Conservation (phyloP, 306 rosid species). For the Pterocarpus macrocarpus region DNA sequence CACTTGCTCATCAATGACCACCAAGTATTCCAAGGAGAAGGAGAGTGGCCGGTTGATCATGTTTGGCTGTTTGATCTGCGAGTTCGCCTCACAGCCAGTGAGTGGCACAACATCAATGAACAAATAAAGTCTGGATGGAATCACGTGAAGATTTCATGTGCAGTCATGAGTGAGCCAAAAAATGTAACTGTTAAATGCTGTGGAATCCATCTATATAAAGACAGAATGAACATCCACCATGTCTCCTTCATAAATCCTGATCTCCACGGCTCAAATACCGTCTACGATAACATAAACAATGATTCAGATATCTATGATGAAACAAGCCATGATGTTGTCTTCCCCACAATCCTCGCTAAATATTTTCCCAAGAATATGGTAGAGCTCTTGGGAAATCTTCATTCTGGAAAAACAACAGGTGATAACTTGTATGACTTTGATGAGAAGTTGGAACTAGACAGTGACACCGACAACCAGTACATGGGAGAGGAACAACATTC, state of each 20-base stretch:
- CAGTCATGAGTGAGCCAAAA: not conserved
- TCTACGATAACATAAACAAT: conserved; percentile 8
- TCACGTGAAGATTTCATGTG: conserved; percentile 40
- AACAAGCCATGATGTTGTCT: conserved; percentile 26
- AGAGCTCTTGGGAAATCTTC: conserved; percentile 29
- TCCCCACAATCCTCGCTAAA: conserved; percentile 18
- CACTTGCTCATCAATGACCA: conserved; percentile 31
- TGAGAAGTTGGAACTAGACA: conserved; percentile 23
- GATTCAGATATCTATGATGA: conserved; percentile 44
- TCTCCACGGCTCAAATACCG: conserved; percentile 22
- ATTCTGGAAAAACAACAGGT: not conserved
- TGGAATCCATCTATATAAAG: conserved; percentile 48
- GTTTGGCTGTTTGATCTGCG: conserved; percentile 41
- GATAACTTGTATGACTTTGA: not conserved
- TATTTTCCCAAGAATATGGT: not conserved
- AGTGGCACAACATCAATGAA: conserved; percentile 31
- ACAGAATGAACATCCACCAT: conserved; percentile 40
- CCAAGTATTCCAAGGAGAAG: conserved; percentile 32
- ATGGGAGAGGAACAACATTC: conserved; percentile 36
- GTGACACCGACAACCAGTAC: conserved; percentile 2
- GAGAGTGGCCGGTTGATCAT: conserved; percentile 41
- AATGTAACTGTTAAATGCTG: conserved; percentile 28
- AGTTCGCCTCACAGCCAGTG: not conserved
- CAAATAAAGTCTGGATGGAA: conserved; percentile 43
- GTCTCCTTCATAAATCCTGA: conserved; percentile 43